phyloP scores from a whole-genome alignment of 1,284 basidiomycete genomes.

The Cryptococcus sp. region DNA sequence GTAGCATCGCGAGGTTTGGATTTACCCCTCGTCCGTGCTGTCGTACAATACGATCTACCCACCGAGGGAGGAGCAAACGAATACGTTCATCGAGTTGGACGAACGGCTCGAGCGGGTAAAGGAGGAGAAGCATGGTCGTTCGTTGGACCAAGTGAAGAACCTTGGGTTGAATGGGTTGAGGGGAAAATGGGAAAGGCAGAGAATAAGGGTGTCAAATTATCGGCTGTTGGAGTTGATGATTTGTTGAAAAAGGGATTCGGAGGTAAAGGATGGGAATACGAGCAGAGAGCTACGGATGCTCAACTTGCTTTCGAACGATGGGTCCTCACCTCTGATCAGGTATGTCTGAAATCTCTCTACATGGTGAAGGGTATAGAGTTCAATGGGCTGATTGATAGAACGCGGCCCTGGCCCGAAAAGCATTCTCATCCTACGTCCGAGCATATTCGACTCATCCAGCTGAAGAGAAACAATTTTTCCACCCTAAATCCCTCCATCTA shows the following conservation, averaged over 20 bases:
- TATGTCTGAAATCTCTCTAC: slow-evolving; percentile 45
- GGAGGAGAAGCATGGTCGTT: slow-evolving; percentile 92
- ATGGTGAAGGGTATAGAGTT: not conserved
- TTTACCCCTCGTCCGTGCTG: slow-evolving; percentile 12
- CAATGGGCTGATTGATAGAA: slow-evolving; percentile 55
- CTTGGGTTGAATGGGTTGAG: slow-evolving; percentile 84
- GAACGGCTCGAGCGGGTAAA: slow-evolving; percentile 90
- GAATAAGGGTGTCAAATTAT: slow-evolving; percentile 53
- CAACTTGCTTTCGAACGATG: slow-evolving; percentile 94
- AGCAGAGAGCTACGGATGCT: slow-evolving; percentile 89
- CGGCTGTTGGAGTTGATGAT: slow-evolving; percentile 62
- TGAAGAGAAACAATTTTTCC: slow-evolving; percentile 93
- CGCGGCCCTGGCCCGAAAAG: slow-evolving; percentile 70
- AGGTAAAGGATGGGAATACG: slow-evolving; percentile 71
- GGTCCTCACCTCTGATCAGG: slow-evolving; percentile 72
- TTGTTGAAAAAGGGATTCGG: slow-evolving; percentile 80
- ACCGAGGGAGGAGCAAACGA: slow-evolving; percentile 85
- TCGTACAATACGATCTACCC: slow-evolving; percentile 87
- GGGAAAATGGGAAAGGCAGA: slow-evolving; percentile 58
- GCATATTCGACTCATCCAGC: slow-evolving; percentile 97
- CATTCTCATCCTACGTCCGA: slow-evolving; percentile 86
- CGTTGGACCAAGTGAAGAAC: slow-evolving; percentile 60
- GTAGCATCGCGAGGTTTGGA: slow-evolving; percentile 82
- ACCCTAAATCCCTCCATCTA: slow-evolving; percentile 85
- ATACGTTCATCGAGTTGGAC: slow-evolving; percentile 95